Conservation (phyloP, 257 asterid species). For the Penstemon davidsonii region DNA sequence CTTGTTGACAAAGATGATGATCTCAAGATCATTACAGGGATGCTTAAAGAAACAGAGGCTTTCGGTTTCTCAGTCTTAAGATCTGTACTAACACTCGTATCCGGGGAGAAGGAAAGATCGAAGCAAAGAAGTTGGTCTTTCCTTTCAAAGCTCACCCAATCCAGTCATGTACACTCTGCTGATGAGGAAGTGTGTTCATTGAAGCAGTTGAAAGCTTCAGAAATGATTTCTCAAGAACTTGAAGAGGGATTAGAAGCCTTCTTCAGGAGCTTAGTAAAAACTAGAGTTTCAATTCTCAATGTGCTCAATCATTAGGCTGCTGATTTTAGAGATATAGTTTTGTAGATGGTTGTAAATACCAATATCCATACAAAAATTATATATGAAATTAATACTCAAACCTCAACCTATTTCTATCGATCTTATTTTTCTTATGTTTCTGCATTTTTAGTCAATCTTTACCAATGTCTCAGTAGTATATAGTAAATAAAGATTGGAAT, state of each 20-base stretch:
- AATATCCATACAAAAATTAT: neutral
- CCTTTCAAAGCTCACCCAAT: constrained; percentile 29
- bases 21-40: constrained; percentile 3
- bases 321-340: too few relatives aligned
- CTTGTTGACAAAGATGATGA: constrained; percentile 14
- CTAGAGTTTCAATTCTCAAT: constrained; percentile 40
- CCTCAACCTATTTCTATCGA: neutral
- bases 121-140: constrained; percentile 32
- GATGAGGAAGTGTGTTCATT: constrained; percentile 13
- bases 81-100: constrained; percentile 32
- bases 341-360: too few relatives aligned
- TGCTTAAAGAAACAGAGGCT: constrained; percentile 31
- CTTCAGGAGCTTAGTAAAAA: constrained; percentile 31
- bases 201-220: constrained; percentile 32
- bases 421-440: neutral
- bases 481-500: too few relatives aligned
- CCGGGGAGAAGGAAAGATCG: constrained; percentile 30
- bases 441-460: too few relatives aligned
- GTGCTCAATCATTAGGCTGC: constrained; percentile 30
- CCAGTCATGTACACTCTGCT: constrained; percentile 11
- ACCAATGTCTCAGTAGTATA: too few relatives aligned
- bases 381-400: neutral
- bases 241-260: constrained; percentile 31
- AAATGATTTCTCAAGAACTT: constrained; percentile 31
- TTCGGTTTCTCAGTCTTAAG: constrained; percentile 21